A percentile compares a stretch with the other conserved stretches of the same genome.
phyloP scores from a whole-genome alignment of 306 rosid species.

The Quercus gilva region DNA sequence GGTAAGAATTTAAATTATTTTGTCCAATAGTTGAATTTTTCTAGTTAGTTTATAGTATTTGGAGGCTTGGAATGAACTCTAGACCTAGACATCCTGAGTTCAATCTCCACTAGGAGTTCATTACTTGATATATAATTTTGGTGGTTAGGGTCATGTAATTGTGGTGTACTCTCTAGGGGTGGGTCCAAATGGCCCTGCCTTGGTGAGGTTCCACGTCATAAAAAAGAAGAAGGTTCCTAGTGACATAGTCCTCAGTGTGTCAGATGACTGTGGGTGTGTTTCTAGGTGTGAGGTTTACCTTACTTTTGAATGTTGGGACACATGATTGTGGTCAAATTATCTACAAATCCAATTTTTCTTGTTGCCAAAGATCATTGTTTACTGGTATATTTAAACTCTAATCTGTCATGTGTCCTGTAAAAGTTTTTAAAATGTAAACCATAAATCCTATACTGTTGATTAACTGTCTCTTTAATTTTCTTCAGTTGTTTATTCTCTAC shows the following conservation, averaged over 20 bases:
- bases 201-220: no score
- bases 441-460: neutral
- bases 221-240: neutral
- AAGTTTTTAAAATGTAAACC: neutral
- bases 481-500: neutral
- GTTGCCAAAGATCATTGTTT: neutral
- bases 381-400: neutral
- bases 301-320: neutral
- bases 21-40: neutral
- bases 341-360: neutral
- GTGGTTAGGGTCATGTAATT: no score
- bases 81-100: no score
- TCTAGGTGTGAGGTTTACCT: neutral
- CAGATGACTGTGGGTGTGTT: neutral
- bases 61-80: no score
- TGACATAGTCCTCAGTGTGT: neutral
- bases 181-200: no score
- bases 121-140: no score
- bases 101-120: no score
- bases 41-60: neutral
- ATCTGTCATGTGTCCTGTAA: neutral
- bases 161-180: no score
- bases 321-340: neutral
- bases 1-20: neutral
- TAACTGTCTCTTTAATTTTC: neutral